A percentile compares a stretch with the other conserved stretches of the same genome.
phyloP scores from a whole-genome alignment of 108 stramenopile genomes.

The Nitzschia sp. region DNA sequence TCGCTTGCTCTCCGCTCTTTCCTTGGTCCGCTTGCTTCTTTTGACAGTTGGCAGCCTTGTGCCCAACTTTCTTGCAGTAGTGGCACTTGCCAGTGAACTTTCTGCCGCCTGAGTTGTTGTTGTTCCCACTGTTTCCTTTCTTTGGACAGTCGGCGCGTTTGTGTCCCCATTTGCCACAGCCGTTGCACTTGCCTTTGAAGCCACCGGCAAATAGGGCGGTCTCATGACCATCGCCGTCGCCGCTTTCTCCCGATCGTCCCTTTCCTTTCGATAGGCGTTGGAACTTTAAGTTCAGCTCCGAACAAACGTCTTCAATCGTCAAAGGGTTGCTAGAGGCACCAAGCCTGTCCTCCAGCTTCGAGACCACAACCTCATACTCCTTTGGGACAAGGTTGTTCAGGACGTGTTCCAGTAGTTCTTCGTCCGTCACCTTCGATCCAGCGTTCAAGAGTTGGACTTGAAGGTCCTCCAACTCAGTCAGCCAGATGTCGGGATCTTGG shows the following conservation, averaged over 20 bases:
- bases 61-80: constrained; percentile 20
- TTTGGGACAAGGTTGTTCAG: constrained; percentile 1
- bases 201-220: constrained; percentile 1
- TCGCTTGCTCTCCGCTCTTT: background rate
- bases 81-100: constrained; percentile 13
- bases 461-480: constrained; percentile 3
- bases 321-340: background rate
- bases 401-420: background rate
- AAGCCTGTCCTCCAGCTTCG: background rate
- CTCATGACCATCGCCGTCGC: background rate
- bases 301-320: constrained; percentile 4
- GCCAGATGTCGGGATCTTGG: background rate
- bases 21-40: constrained; percentile 1
- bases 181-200: background rate
- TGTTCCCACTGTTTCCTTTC: background rate
- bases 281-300: background rate
- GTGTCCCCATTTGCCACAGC: constrained; percentile 1
- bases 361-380: background rate
- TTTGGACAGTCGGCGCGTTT: background rate
- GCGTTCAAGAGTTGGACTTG: background rate
- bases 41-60: constrained; percentile 13
- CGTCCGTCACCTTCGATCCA: background rate
- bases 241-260: background rate
- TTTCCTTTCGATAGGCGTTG: background rate
- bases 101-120: background rate